These are phyloP conservation scores for Bipolaris oryzae DNA, from an alignment of 2,329 filamentous ascomycete genomes.

Conservation along the genomic window DNA sequence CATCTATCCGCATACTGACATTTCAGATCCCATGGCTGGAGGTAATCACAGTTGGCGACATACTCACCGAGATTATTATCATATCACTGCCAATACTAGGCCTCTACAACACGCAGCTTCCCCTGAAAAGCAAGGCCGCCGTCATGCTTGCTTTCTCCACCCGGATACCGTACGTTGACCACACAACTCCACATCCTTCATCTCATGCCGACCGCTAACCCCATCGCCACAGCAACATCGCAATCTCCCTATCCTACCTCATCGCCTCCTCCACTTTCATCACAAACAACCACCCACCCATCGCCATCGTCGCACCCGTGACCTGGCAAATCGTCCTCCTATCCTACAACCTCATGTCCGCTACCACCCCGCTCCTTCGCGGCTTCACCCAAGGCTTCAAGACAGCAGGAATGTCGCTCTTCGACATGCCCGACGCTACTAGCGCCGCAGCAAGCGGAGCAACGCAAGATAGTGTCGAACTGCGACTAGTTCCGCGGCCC, in stretches of 20 bases:
- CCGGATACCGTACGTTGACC: conserved; percentile 4
- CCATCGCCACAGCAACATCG: conserved; percentile 2
- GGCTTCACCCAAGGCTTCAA: conserved; percentile 4
- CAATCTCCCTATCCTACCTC: conserved; percentile 2
- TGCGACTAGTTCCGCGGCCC: background rate
- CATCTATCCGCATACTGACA: background rate
- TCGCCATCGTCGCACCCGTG: conserved; percentile 2
- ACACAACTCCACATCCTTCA: background rate
- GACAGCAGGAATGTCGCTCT: conserved; percentile 1
- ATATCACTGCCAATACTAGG: conserved; percentile 3
- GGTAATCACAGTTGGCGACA: background rate
- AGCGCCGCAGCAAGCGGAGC: background rate
- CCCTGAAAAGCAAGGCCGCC: background rate
- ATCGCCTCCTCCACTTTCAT: conserved; percentile 1
- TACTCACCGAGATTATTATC: conserved; percentile 6
- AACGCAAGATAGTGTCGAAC: background rate
- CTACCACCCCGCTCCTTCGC: conserved; percentile 3
- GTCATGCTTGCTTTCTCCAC: conserved; percentile 12
- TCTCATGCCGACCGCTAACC: background rate
- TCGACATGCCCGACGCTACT: background rate
- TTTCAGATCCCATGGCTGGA: conserved; percentile 4
- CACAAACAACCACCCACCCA: background rate
- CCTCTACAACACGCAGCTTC: conserved; percentile 1
- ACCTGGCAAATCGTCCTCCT: conserved; percentile 11
- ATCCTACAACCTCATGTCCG: conserved; percentile 11